A percentile compares a stretch with the other conserved stretches of the same genome.
Evolutionary conservation across 2,329 filamentous ascomycete genomes (phyloP).

Genomic region (Colletotrichum sansevieriae): DNA sequence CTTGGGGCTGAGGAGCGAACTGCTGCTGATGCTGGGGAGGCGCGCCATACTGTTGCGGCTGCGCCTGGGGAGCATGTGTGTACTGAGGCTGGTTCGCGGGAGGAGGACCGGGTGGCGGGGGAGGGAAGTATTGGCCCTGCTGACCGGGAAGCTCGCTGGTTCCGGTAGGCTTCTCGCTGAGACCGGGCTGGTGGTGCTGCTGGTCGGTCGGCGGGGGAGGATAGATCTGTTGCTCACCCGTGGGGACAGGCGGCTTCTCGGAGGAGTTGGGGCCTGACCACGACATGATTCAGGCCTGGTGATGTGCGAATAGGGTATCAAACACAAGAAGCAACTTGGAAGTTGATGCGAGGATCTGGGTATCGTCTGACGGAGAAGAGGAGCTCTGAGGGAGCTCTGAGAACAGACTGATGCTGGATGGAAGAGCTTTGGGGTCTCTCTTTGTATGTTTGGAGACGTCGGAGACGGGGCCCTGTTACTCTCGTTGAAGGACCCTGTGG

Average conservation of each 20-base stretch:
- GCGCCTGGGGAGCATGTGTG: conserved; percentile 31
- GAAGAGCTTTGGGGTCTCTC: not conserved
- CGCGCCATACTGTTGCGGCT: conserved; percentile 6
- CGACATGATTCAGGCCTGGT: conserved; percentile 28
- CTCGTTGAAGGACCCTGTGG: conserved; percentile 16
- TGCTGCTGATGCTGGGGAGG: conserved; percentile 15
- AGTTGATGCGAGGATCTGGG: conserved; percentile 8
- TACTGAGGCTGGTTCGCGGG: conserved; percentile 36
- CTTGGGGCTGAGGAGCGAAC: conserved; percentile 4
- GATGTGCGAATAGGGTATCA: not conserved
- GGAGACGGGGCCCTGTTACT: conserved; percentile 5
- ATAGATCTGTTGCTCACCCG: conserved; percentile 37
- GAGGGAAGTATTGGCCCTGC: conserved; percentile 38
- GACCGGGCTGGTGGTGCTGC: conserved; percentile 23
- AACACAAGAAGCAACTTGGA: not conserved
- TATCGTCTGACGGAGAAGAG: conserved; percentile 22
- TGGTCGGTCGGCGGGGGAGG: conserved; percentile 34
- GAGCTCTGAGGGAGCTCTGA: not conserved
- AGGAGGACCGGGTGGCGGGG: conserved; percentile 38
- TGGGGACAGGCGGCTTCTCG: conserved; percentile 41
- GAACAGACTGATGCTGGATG: not conserved
- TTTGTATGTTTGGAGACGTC: conserved; percentile 28
- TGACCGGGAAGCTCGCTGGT: conserved; percentile 28
- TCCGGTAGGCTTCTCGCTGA: conserved; percentile 21
- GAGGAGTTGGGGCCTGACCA: conserved; percentile 28